Conservation (phyloP, 805 yeast species). For the Dipodascopsis tothii region DNA sequence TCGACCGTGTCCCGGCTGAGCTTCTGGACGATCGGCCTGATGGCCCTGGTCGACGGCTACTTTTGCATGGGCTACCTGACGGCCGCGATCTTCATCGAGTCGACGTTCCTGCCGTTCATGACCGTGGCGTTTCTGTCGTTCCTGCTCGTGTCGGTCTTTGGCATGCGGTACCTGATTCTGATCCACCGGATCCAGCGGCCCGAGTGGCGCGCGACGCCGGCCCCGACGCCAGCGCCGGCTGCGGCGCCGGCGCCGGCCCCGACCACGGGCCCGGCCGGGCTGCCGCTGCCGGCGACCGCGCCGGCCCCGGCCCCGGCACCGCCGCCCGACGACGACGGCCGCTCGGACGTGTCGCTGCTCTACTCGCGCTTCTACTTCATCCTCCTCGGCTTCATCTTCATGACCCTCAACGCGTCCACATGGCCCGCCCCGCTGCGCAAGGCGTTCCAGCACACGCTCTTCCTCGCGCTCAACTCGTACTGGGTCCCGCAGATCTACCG, state of each 20-base stretch:
- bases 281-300: constrained; percentile 26
- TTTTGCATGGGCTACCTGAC: constrained; percentile 56
- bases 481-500: constrained; percentile 88
- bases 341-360: constrained; percentile 43
- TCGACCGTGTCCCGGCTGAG: constrained; percentile 70
- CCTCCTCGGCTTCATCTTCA: constrained; percentile 47
- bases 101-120: constrained; percentile 58
- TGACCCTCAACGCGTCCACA: constrained; percentile 47
- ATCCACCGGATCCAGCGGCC: constrained; percentile 58
- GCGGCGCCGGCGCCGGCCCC: constrained; percentile 25
- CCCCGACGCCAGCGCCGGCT: constrained; percentile 25
- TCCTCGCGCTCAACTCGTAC: constrained; percentile 54
- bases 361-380: constrained; percentile 51
- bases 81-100: constrained; percentile 47
- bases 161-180: constrained; percentile 52
- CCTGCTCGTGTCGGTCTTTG: constrained; percentile 42
- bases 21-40: constrained; percentile 56
- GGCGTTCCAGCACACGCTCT: constrained; percentile 49
- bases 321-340: constrained; percentile 16
- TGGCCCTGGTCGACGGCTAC: constrained; percentile 63
- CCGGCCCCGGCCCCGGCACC: constrained; percentile 42
- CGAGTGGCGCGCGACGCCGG: constrained; percentile 24
- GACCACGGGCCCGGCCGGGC: constrained; percentile 22
- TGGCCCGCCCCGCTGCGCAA: constrained; percentile 58
- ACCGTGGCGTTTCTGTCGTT: constrained; percentile 64